phyloP scores from a whole-genome alignment of 2,329 filamentous ascomycete species.

The Colletotrichum shisoi region DNA sequence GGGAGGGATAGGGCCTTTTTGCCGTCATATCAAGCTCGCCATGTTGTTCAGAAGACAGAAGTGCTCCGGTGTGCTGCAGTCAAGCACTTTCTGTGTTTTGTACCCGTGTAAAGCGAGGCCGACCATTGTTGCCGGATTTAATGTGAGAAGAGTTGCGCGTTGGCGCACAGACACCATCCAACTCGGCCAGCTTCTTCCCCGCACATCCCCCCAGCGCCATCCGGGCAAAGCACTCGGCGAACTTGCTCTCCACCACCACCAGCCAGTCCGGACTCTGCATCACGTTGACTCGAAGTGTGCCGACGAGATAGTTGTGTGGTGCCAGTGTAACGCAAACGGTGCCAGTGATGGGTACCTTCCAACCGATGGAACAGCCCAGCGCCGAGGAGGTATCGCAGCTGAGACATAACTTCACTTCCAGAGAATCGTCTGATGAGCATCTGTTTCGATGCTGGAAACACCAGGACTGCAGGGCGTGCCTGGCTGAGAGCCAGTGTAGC shows the following conservation, averaged over 20 bases:
- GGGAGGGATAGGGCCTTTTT: slow-evolving; percentile 3
- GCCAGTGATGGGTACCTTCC: background rate
- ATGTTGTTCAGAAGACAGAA: too few species aligned
- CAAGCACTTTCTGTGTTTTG: background rate
- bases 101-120: background rate
- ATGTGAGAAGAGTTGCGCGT: background rate
- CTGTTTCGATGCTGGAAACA: slow-evolving; percentile 61
- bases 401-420: slow-evolving; percentile 46
- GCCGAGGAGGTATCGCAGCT: slow-evolving; percentile 17
- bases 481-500: slow-evolving; percentile 55
- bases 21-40: background rate
- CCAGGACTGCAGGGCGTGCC: slow-evolving; percentile 59
- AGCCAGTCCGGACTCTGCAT: background rate
- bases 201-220: slow-evolving; percentile 8
- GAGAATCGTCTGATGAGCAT: slow-evolving; percentile 49
- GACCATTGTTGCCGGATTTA: background rate
- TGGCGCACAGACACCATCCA: slow-evolving; percentile 21
- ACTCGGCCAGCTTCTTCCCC: slow-evolving; percentile 11
- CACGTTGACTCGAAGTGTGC: background rate
- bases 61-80: background rate
- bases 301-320: background rate
- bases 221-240: background rate
- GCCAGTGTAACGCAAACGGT: background rate
- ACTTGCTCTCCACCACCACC: slow-evolving; percentile 2
- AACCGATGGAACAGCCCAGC: background rate